Evolutionary conservation across 768 basidiomycete species (phyloP).

Genomic region (Panaeolus papilionaceus): DNA sequence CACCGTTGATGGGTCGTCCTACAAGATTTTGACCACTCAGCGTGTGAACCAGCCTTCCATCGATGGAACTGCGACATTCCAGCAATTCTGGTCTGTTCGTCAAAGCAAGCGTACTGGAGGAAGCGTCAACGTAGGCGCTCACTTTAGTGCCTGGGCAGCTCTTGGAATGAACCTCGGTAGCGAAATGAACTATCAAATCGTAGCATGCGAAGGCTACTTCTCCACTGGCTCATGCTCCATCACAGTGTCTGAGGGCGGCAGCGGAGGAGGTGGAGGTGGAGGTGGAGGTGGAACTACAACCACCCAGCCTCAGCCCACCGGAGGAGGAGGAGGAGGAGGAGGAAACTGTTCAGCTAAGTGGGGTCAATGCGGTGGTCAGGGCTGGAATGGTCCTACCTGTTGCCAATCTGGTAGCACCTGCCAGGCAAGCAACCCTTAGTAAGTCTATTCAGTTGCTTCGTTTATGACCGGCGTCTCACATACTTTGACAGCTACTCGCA

Average conservation of each 20-base stretch:
- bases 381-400: background rate
- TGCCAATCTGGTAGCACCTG: background rate
- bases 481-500: background rate
- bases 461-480: background rate
- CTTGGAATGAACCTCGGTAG: constrained; percentile 12
- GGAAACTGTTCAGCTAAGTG: background rate
- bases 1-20: background rate
- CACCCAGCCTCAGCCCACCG: background rate
- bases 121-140: background rate
- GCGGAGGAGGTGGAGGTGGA: background rate
- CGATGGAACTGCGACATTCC: constrained; percentile 14
- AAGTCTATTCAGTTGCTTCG: background rate
- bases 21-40: background rate
- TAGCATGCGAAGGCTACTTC: constrained; percentile 14
- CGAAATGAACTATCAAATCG: constrained; percentile 12
- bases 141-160: constrained; percentile 7
- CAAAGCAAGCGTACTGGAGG: background rate
- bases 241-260: background rate
- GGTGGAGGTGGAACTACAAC: background rate
- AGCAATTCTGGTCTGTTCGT: constrained; percentile 17
- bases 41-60: constrained; percentile 15
- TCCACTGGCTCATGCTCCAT: constrained; percentile 2
- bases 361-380: background rate
- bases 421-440: background rate
- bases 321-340: background rate